Base-by-base conservation (phyloP, 495 filamentous ascomycete genomes). In the Apodospora peruviana region DNA sequence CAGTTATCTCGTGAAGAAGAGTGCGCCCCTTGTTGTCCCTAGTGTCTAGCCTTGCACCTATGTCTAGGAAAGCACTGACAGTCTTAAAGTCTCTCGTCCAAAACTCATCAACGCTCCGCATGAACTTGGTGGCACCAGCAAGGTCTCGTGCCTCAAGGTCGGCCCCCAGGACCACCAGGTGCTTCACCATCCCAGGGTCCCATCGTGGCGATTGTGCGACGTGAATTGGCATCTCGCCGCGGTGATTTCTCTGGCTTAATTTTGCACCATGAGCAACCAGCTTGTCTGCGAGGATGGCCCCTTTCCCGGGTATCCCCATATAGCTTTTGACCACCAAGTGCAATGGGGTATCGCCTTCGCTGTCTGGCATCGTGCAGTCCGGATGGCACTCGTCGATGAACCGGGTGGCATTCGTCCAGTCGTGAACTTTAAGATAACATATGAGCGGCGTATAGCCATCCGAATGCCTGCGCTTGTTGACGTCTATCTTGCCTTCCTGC, bases 71-170 rank as follows among this genome's bases (percentile, higher is more conserved):
- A 16, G 23, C 8, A 3, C 35, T 12, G n/a, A 50, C 39, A 5
- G 37, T n/a, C 12, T 41, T 27, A 7, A 2, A 16, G 16, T 18
- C 25, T 1, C 38, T 35, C 34, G n/a, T n/a, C n/a, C n/a, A n/a
- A 5, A 24, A 17, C 32, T 5, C 16, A 9, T 27, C 9, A 14
- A 29, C 7, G 10, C 10, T 24, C 17, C 42, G 27, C 41, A 45
- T 52, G 37, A 61, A 20, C 3, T 37, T 23, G 2, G 61, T 63
- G n/a, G 10, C 14, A 2, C 60, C 60, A 14, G 34, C 18, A 21
- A 47, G 20, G 38, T 62, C 59, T 34, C 39, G 51, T 2, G 51
- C 43, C 27, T 66, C 55, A 10, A 66, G 32, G 43, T 60, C 47
- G 1, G 56, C 47, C 1, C 55, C 57, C 9, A 46, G 35, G 2